Percentiles rank a stretch among this genome's conserved stretches.
Conservation (phyloP, 768 basidiomycete genomes). For the Clavulina sp. region DNA sequence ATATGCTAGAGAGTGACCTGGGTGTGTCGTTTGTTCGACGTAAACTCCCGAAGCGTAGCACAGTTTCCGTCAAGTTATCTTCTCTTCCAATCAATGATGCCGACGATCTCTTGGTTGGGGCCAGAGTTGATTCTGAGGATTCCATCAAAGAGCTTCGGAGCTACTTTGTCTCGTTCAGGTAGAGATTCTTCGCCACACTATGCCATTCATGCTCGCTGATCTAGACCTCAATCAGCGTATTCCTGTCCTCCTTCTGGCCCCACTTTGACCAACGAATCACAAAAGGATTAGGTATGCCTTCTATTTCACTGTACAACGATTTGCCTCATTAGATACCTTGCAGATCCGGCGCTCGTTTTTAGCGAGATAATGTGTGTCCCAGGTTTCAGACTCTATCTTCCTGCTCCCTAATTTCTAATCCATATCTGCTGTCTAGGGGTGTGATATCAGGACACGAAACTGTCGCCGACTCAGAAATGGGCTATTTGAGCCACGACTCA, state of each 20-base stretch:
- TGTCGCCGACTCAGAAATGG: constrained; percentile 20
- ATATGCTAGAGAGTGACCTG: constrained; percentile 23
- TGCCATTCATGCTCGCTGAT: background rate
- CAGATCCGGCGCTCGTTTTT: constrained; percentile 46
- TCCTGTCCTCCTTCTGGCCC: constrained; percentile 38
- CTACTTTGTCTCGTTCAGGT: background rate
- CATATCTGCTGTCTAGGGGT: constrained; percentile 20
- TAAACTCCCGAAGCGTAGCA: too few species aligned
- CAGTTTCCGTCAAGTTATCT: too few species aligned
- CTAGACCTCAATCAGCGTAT: constrained; percentile 29
- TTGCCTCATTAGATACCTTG: background rate
- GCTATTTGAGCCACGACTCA: constrained; percentile 26
- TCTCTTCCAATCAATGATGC: too few species aligned
- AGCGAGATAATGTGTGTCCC: constrained; percentile 32
- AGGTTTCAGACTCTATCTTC: background rate
- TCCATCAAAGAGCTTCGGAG: background rate
- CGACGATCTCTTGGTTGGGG: background rate
- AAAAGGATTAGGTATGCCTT: constrained; percentile 34
- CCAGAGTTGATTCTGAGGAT: background rate
- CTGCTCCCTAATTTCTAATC: background rate
- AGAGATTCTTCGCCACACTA: background rate
- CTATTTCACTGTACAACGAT: background rate
- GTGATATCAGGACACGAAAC: constrained; percentile 54
- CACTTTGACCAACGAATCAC: constrained; percentile 34
- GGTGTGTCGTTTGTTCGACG: background rate